These are phyloP conservation scores for Nicotiana sylvestris DNA, from an alignment of 257 asterid species.

Conservation along the genomic window DNA sequence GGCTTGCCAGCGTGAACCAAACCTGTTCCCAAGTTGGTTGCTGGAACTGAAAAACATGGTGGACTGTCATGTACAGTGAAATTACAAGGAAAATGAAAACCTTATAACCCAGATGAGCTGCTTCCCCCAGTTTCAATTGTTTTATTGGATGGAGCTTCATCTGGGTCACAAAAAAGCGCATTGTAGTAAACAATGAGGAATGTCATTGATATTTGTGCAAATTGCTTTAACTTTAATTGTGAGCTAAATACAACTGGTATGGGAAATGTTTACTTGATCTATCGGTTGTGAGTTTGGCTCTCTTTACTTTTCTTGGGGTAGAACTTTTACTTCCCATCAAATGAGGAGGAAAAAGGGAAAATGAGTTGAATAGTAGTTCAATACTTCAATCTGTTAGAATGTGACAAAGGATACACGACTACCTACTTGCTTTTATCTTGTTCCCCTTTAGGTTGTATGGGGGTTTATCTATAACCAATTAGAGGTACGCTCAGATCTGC, in stretches of 20 bases:
- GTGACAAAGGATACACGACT: background rate
- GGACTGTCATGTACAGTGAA: background rate
- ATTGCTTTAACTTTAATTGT: background rate
- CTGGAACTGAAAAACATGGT: background rate
- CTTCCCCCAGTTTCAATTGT: background rate
- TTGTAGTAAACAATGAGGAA: background rate
- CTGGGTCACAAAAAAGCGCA: background rate
- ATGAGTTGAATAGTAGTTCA: background rate
- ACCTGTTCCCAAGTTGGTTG: background rate
- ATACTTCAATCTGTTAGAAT: background rate
- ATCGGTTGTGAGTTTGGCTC: background rate
- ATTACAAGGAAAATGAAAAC: background rate
- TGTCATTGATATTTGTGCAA: background rate
- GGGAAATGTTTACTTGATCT: background rate
- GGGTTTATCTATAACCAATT: background rate
- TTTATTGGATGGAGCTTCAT: background rate
- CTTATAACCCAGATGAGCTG: background rate
- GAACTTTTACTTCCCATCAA: background rate
- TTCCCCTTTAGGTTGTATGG: background rate
- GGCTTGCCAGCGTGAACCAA: background rate
- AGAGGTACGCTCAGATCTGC: background rate
- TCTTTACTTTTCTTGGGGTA: background rate
- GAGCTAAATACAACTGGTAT: background rate
- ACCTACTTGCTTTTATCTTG: conserved; percentile 7
- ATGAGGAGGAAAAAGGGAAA: background rate